phyloP scores from a whole-genome alignment of 176 grass and related monocot species.

The Pontederia crassipes region DNA sequence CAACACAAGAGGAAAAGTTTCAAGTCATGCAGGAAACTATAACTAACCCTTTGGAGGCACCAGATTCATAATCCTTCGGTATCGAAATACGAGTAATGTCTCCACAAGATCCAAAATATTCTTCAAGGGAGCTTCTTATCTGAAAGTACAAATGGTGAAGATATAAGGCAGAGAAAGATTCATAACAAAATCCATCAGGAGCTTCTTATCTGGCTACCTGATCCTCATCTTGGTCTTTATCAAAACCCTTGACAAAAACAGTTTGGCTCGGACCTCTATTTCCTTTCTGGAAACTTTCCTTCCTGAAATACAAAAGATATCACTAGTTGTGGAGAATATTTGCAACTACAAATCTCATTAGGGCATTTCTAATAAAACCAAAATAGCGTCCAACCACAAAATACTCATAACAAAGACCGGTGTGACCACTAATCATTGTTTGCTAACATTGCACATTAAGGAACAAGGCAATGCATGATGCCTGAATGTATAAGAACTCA shows the following conservation, averaged over 20 bases:
- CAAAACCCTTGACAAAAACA: slow-evolving; percentile 65
- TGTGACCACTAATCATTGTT: too few species aligned
- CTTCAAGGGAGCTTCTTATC: slow-evolving; percentile 48
- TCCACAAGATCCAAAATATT: slow-evolving; percentile 64
- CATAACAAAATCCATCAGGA: background rate
- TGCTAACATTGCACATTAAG: too few species aligned
- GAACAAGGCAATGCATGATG: too few species aligned
- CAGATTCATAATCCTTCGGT: slow-evolving; percentile 51
- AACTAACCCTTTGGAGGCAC: slow-evolving; percentile 64
- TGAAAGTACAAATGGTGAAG: slow-evolving; percentile 18
- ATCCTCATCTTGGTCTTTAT: slow-evolving; percentile 37
- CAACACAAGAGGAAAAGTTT: background rate
- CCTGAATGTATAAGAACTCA: too few species aligned
- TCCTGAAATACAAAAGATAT: slow-evolving; percentile 21
- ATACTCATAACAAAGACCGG: too few species aligned
- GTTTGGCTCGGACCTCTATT: slow-evolving; percentile 33
- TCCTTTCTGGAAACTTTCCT: slow-evolving; percentile 39
- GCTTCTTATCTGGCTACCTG: slow-evolving; percentile 27
- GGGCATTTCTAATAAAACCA: background rate
- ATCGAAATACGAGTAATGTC: slow-evolving; percentile 48
- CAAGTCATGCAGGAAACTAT: background rate
- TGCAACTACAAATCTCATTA: background rate
- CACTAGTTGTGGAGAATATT: too few species aligned
- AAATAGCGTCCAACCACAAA: too few species aligned
- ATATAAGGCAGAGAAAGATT: background rate